These are phyloP conservation scores for Penicillium flavigenum DNA, from an alignment of 495 filamentous ascomycete genomes.

Conservation along the genomic window DNA sequence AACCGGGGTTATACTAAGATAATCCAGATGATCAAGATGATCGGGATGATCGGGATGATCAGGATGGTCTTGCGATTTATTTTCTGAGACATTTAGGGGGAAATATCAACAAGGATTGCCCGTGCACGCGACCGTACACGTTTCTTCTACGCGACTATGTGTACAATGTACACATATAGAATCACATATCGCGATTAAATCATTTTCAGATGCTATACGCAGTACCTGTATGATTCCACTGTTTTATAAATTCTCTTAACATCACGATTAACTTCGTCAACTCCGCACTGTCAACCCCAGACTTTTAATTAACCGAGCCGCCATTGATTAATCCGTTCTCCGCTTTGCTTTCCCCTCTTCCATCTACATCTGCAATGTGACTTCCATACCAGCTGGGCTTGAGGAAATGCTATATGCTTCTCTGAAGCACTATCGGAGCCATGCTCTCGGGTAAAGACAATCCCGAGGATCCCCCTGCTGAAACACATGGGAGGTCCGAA, in stretches of 20 bases:
- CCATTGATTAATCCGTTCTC: slow-evolving; percentile 13
- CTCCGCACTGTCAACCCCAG: slow-evolving; percentile 12
- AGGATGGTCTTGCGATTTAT: background rate
- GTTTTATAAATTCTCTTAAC: background rate
- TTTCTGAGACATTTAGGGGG: background rate
- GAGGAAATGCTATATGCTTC: slow-evolving; percentile 21
- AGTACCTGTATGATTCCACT: background rate
- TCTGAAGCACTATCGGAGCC: slow-evolving; percentile 19
- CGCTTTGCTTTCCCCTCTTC: slow-evolving; percentile 20
- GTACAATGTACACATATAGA: background rate
- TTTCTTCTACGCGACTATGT: background rate
- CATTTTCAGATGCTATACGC: background rate
- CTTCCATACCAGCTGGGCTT: background rate
- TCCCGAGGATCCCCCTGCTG: slow-evolving; percentile 4
- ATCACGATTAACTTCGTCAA: background rate
- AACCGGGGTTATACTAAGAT: background rate
- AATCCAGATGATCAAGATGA: background rate
- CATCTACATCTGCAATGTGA: slow-evolving; percentile 8
- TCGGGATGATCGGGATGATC: background rate
- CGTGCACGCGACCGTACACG: slow-evolving; percentile 8
- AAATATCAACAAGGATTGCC: background rate
- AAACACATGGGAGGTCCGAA: background rate
- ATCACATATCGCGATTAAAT: background rate
- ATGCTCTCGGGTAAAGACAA: slow-evolving; percentile 38
- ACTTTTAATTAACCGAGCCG: slow-evolving; percentile 29